Conservation (phyloP, 192 early-diverging fungal genomes). For the Paraglomus brasilianum region DNA sequence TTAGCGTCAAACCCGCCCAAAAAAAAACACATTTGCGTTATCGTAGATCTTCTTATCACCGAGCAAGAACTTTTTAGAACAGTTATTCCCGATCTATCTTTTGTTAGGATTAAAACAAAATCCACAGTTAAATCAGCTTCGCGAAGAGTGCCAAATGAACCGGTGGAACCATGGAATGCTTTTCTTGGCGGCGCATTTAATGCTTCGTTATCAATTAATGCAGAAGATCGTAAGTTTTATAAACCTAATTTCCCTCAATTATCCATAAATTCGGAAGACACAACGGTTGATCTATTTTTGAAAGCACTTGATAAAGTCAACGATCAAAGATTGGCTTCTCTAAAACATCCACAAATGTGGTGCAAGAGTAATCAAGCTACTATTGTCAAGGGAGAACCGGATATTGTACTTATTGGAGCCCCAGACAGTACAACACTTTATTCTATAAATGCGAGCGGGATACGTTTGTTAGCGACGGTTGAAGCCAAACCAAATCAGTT, state of each 20-base stretch:
- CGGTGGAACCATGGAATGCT: slow-evolving; percentile 13
- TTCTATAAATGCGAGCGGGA: neutral
- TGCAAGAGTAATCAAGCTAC: neutral
- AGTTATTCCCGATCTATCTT: slow-evolving; percentile 7
- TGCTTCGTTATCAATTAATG: slow-evolving; percentile 4
- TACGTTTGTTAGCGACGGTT: neutral
- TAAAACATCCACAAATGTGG: slow-evolving; percentile 9
- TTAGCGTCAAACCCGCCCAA: no score
- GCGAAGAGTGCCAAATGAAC: slow-evolving; percentile 3
- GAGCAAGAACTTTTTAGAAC: no score
- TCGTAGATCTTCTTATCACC: no score
- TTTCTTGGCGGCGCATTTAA: slow-evolving; percentile 16
- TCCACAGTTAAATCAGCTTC: slow-evolving; percentile 5
- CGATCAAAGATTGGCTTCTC: slow-evolving; percentile 8
- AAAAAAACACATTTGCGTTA: no score
- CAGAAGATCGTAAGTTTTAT: slow-evolving; percentile 1
- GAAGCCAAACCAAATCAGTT: slow-evolving; percentile 16
- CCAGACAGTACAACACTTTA: neutral
- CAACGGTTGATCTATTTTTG: slow-evolving; percentile 17
- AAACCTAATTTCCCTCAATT: neutral
- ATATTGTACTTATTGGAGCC: neutral
- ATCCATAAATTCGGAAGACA: neutral
- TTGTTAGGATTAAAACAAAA: slow-evolving; percentile 14
- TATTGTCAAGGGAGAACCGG: slow-evolving; percentile 2
- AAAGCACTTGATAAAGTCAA: slow-evolving; percentile 10